Conservation (phyloP, 306 rosid genomes). For the Prunus mira region DNA sequence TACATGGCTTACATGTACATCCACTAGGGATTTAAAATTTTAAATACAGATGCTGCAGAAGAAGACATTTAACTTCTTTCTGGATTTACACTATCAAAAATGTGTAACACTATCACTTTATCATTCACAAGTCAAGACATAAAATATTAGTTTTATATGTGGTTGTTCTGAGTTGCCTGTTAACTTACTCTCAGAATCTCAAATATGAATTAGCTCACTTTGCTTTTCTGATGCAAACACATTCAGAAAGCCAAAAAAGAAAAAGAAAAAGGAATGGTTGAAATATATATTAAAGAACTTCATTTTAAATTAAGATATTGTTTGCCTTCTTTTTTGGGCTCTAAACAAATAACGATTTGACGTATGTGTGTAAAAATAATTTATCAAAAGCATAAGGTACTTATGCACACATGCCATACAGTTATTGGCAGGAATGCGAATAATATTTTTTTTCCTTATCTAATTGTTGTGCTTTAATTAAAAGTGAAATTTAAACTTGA, state of each 20-base stretch:
- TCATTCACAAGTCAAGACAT: slow-evolving; percentile 16
- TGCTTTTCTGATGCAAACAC: slow-evolving; percentile 25
- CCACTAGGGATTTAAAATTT: neutral
- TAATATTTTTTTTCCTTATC: neutral
- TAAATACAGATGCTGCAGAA: neutral
- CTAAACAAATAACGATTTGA: too few relatives aligned
- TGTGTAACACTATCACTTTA: neutral
- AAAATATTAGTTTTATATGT: neutral
- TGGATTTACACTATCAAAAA: slow-evolving; percentile 4
- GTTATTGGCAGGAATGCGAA: too few relatives aligned
- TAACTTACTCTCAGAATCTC: slow-evolving; percentile 12
- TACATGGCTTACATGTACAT: neutral
- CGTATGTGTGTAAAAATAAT: too few relatives aligned
- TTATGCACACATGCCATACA: too few relatives aligned
- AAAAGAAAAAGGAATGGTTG: neutral
- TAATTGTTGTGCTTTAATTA: neutral
- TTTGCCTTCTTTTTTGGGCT: too few relatives aligned
- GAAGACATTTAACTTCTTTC: slow-evolving; percentile 35
- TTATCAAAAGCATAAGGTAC: rapidly evolving
- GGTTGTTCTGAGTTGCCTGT: slow-evolving; percentile 17
- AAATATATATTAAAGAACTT: neutral
- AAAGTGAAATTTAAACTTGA: slow-evolving; percentile 25
- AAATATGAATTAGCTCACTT: slow-evolving; percentile 17
- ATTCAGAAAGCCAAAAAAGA: slow-evolving; percentile 13
- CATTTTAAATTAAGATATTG: neutral